Percentiles rank a stretch among this genome's conserved stretches.
Conservation (phyloP, 2,329 filamentous ascomycete species). For the Fusarium sp. region DNA sequence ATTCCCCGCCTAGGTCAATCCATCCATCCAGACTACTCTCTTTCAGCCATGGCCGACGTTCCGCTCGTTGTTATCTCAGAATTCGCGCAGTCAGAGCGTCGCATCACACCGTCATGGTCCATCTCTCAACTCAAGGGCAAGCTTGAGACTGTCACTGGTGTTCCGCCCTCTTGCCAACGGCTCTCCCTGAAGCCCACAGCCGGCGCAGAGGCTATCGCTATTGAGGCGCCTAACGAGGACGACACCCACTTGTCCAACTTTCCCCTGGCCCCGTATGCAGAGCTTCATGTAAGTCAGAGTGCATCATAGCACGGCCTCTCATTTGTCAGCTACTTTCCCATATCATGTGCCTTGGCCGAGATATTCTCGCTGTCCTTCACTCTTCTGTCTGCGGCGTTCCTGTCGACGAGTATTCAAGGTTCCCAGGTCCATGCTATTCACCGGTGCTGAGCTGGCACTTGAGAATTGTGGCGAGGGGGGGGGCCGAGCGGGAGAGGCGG, state of each 20-base stretch:
- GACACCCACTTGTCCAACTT: conserved; percentile 71
- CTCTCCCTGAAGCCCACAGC: conserved; percentile 73
- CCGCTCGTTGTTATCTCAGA: conserved; percentile 80
- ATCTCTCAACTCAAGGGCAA: conserved; percentile 85
- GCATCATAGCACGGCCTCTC: conserved; percentile 44
- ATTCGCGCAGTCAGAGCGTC: conserved; percentile 84
- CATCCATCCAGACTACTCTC: neutral
- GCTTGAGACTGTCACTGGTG: conserved; percentile 91
- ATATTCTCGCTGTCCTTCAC: conserved; percentile 16
- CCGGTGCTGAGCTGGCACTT: conserved; percentile 26
- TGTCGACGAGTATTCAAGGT: conserved; percentile 18
- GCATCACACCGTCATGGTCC: conserved; percentile 92
- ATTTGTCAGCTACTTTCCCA: conserved; percentile 14
- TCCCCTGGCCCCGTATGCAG: conserved; percentile 77
- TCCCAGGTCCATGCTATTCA: conserved; percentile 4
- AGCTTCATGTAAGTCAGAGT: conserved; percentile 76
- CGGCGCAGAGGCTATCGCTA: conserved; percentile 67
- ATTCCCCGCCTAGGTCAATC: conserved; percentile 13
- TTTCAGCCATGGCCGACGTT: conserved; percentile 71
- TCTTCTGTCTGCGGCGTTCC: neutral
- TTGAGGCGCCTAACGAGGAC: conserved; percentile 80
- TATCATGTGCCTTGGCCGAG: neutral
- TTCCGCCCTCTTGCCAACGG: conserved; percentile 82
- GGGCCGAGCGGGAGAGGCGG: conserved; percentile 36
- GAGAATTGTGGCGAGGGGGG: conserved; percentile 14